A percentile compares a stretch with the other conserved stretches of the same genome.
Evolutionary conservation across 306 rosid species (phyloP).

Genomic region (Casuarina glauca): DNA sequence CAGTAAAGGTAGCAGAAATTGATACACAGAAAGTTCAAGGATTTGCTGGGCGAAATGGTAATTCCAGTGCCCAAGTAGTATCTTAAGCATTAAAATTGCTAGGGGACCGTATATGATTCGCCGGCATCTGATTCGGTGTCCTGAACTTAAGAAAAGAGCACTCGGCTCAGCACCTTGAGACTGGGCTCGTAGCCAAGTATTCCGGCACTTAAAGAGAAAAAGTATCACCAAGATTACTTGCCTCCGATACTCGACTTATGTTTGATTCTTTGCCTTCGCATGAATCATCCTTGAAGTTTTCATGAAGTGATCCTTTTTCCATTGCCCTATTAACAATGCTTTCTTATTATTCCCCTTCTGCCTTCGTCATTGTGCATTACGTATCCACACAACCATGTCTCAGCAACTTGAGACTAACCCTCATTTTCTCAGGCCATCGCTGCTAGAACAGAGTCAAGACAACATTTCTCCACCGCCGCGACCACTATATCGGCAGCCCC

Average conservation of each 20-base stretch:
- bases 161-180: no score
- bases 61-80: not conserved
- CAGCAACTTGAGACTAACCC: conserved; percentile 63
- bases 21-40: not conserved
- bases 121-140: conserved; percentile 20
- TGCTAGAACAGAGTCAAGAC: conserved; percentile 18
- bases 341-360: conserved; percentile 21
- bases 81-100: not conserved
- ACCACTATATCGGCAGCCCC: not conserved
- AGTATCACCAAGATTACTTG: conserved; percentile 37
- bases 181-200: not conserved
- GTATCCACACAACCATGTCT: conserved; percentile 40
- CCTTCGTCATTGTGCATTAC: conserved; percentile 22
- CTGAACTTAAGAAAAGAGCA: not conserved
- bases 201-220: conserved; percentile 1
- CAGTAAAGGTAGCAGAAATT: not conserved
- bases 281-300: conserved; percentile 78
- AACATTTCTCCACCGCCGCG: not conserved
- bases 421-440: conserved; percentile 50
- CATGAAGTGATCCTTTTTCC: conserved; percentile 69
- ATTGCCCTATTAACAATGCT: conserved; percentile 34
- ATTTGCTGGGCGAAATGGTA: not conserved
- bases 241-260: conserved; percentile 48
- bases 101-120: not conserved
- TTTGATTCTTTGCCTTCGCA: conserved; percentile 73